Conservation (phyloP, 805 yeast species). For the Pichia rugopelliculosa region DNA sequence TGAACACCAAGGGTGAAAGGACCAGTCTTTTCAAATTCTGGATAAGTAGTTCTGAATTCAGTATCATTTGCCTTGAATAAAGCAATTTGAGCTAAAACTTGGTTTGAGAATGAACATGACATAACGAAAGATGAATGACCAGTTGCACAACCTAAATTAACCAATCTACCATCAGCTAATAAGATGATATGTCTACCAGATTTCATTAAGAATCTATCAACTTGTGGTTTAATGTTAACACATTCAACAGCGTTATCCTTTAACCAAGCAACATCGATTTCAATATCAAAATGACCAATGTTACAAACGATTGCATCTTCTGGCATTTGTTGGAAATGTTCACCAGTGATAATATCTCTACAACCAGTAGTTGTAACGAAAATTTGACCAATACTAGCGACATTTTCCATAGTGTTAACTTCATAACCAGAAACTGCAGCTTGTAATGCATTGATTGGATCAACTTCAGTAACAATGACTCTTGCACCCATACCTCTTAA, state of each 20-base stretch:
- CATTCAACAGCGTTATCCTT: conserved; percentile 88
- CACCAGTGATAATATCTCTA: conserved; percentile 92
- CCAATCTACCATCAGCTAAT: conserved; percentile 98
- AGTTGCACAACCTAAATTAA: conserved; percentile 99
- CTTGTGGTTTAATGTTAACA: conserved; percentile 98
- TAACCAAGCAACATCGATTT: conserved; percentile 98
- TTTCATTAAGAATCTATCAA: conserved; percentile 88
- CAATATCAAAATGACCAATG: conserved; percentile 99
- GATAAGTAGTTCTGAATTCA: conserved; percentile 69
- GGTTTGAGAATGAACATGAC: conserved; percentile 99
- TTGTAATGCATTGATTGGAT: conserved; percentile 98
- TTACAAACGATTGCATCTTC: conserved; percentile 99
- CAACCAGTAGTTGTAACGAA: conserved; percentile 99
- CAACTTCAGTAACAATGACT: conserved; percentile 94
- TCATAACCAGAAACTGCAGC: conserved; percentile 99
- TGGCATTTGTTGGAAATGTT: conserved; percentile 88
- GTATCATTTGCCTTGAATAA: conserved; percentile 82
- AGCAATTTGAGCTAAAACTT: conserved; percentile 98
- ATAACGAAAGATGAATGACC: conserved; percentile 98
- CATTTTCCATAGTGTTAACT: conserved; percentile 92
- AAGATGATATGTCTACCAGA: conserved; percentile 90
- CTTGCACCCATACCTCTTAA: conserved; percentile 99
- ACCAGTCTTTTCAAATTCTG: conserved; percentile 90
- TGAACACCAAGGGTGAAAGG: conserved; percentile 90
- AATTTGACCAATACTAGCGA: conserved; percentile 88